Base-by-base conservation (phyloP, 257 asterid species). In the Mitragyna speciosa region DNA sequence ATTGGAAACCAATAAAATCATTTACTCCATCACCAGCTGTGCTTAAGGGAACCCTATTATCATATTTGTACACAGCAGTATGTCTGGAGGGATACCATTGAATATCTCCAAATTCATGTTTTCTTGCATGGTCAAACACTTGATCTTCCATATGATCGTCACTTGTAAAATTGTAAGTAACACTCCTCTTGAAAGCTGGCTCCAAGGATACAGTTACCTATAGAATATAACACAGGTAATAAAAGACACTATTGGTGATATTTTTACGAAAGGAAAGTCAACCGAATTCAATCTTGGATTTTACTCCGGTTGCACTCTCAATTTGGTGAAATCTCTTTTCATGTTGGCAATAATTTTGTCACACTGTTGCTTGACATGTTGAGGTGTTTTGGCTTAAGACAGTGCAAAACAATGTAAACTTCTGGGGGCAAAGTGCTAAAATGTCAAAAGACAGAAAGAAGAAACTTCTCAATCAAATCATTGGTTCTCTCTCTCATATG, bases 51-150 rank as follows among this genome's bases (percentile, higher is more conserved):
- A 90, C 86, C 33, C 98, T 87, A 58, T 86, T 70, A 15, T 95
- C 98, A 81, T 93, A 90, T 76, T 94, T 86, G 52, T 91, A 91
- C 10, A 95, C 97, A 0, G 92, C 97, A 0, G 82, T 85, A n/a
- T 83, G 89, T 70, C 41, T 77, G 8, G 98, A 95, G n/a, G 98
- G 98, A 76, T 93, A 93, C 98, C 98, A 95, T 47, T 90, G 98
- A 43, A 95, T 88, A 78, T 95, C 96, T 12, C 91, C 98, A 76
- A 93, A 95, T 86, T 95, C 98, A 2, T 90, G 85, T 51, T 78
- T 87, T 48, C 80, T 91, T 36, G 87, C 93, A 77, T 93, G 97
- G 17, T 87, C 89, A 79, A 89, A 78, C 43, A 83, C 86, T 26
- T 91, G 90, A 20, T 87, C 86, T 80, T 90, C 97, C 2, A 93